These are phyloP conservation scores for Penicillium sp. DNA, from an alignment of 2,329 filamentous ascomycete genomes.

Conservation along the genomic window DNA sequence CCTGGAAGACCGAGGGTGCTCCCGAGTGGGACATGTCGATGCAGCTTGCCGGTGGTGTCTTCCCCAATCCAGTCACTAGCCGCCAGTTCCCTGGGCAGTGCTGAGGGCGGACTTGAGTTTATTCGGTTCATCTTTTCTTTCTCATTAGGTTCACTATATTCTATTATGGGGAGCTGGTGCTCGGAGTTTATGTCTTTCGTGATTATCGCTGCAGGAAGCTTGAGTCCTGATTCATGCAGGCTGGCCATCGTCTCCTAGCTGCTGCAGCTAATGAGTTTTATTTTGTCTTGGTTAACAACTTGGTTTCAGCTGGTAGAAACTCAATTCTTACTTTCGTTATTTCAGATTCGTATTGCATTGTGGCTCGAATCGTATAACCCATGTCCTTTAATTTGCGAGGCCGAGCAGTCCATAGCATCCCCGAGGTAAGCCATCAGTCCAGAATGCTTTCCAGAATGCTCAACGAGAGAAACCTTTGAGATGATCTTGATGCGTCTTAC, in stretches of 20 bases:
- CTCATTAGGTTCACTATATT: not conserved
- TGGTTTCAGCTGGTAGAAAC: not conserved
- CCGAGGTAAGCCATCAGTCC: not conserved
- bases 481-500: not conserved
- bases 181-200: not conserved
- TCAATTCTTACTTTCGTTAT: not conserved
- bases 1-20: conserved; percentile 52
- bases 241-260: not conserved
- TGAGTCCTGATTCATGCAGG: not conserved
- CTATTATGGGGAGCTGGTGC: not conserved
- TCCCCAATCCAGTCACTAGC: conserved; percentile 46
- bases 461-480: not conserved
- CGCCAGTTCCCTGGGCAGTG: conserved; percentile 39
- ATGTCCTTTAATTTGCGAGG: not conserved
- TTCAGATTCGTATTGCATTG: not conserved
- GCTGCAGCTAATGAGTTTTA: not conserved
- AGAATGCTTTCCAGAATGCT: not conserved
- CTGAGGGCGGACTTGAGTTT: conserved; percentile 3
- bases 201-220: not conserved
- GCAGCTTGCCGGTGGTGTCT: conserved; percentile 47
- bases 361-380: not conserved
- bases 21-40: conserved; percentile 53
- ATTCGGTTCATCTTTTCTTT: not conserved
- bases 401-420: not conserved
- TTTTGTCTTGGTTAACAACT: not conserved